phyloP scores from a whole-genome alignment of 768 basidiomycete species.

The Serpula lacrymans region DNA sequence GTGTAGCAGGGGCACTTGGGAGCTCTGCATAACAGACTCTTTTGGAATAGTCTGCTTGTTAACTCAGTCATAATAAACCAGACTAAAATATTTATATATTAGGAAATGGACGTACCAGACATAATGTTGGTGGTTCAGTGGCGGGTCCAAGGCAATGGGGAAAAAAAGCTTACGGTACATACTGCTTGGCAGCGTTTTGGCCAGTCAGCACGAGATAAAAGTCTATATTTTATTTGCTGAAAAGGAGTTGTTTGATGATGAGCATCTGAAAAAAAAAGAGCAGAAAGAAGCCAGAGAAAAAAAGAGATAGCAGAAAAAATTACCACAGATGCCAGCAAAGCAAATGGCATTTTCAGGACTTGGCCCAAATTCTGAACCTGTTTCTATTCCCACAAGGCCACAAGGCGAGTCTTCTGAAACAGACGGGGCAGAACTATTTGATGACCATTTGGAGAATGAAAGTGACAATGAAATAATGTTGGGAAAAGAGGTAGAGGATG shows the following conservation, averaged over 20 bases:
- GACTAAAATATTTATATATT: conserved; percentile 2
- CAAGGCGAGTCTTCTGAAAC: conserved; percentile 1
- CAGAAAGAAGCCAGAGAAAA: conserved; percentile 6
- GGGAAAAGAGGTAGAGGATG: conserved; percentile 1
- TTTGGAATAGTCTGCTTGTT: conserved; percentile 31
- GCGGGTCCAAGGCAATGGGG: conserved; percentile 19
- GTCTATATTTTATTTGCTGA: conserved; percentile 23
- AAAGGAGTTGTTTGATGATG: conserved; percentile 23
- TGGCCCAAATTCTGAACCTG: not conserved
- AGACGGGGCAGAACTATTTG: too few species aligned
- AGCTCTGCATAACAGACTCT: conserved; percentile 25
- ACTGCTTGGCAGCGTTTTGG: conserved; percentile 34
- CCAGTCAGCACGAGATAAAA: conserved; percentile 13
- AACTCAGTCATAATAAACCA: not conserved
- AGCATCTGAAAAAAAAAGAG: conserved; percentile 3
- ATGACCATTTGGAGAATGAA: too few species aligned
- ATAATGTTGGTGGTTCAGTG: conserved; percentile 35
- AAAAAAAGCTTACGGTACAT: too few species aligned
- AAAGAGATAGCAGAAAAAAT: not conserved
- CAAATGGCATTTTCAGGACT: not conserved
- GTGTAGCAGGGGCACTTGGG: conserved; percentile 17
- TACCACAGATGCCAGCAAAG: not conserved
- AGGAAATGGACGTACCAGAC: conserved; percentile 35
- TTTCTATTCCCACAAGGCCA: too few species aligned
- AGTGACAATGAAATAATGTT: conserved; percentile 1